phyloP scores from a whole-genome alignment of 352 stramenopile species.

The Pythium phragmitis region DNA sequence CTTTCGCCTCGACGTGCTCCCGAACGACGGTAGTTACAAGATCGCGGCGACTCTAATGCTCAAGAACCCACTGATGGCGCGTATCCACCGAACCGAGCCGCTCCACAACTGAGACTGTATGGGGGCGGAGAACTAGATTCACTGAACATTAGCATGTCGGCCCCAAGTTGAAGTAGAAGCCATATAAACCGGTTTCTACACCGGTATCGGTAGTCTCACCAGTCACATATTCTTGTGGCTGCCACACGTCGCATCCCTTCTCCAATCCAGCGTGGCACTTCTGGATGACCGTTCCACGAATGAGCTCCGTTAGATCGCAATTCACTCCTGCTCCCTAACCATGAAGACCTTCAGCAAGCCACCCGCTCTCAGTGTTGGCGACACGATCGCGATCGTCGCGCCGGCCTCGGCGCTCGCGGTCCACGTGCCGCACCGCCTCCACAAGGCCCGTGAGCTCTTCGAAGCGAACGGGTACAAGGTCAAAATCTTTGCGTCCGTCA shows the following conservation, averaged over 20 bases:
- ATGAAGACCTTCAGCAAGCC: constrained; percentile 15
- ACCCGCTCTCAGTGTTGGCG: constrained; percentile 30
- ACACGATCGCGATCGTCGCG: constrained; percentile 53
- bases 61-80: no score
- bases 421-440: constrained; percentile 42
- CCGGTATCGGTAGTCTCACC: neutral
- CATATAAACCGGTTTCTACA: neutral
- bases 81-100: no score
- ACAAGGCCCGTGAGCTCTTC: constrained; percentile 36
- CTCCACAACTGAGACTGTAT: no score
- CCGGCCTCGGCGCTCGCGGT: constrained; percentile 46
- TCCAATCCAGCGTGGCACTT: neutral
- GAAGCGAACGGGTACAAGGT: constrained; percentile 38
- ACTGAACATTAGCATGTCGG: no score
- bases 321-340: neutral
- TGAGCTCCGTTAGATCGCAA: neutral
- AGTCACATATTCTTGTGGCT: neutral
- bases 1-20: constrained; percentile 18
- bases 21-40: no score
- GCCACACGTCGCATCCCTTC: neutral
- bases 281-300: no score
- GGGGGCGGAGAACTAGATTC: no score
- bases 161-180: neutral
- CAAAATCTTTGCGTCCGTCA: constrained; percentile 47
- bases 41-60: no score